A percentile compares a stretch with the other conserved stretches of the same genome.
phyloP scores from a whole-genome alignment of 2,329 filamentous ascomycete species.

The Grosmannia huntii region DNA sequence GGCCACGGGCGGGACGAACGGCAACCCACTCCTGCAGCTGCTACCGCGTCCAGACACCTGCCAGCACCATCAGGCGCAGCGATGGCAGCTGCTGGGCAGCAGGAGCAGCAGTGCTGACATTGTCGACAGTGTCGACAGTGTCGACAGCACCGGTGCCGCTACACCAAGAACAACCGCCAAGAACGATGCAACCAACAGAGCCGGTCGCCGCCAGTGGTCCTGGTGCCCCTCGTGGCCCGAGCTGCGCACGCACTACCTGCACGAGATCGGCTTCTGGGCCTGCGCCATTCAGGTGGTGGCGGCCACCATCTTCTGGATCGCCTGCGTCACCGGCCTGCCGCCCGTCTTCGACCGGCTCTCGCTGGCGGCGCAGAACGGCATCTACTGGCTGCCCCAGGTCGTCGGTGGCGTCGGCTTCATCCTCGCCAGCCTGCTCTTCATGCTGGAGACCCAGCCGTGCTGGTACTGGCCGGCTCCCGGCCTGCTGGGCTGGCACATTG shows the following conservation, averaged over 20 bases:
- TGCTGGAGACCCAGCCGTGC: constrained; percentile 50
- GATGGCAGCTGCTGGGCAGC: not conserved
- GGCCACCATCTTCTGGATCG: constrained; percentile 52
- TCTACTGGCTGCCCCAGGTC: constrained; percentile 51
- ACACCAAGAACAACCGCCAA: not conserved
- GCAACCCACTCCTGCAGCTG: not conserved
- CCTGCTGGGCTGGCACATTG: constrained; percentile 55
- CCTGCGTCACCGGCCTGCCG: constrained; percentile 47
- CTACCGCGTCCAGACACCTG: not conserved
- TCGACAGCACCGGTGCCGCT: not conserved
- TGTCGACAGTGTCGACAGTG: not conserved
- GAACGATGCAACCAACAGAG: not conserved
- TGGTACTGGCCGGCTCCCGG: constrained; percentile 47
- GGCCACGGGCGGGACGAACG: constrained; percentile 15
- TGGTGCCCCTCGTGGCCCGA: constrained; percentile 49
- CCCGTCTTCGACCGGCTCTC: constrained; percentile 39
- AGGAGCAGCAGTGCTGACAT: not conserved
- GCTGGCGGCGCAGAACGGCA: constrained; percentile 31
- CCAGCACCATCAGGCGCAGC: not conserved
- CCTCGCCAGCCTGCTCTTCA: constrained; percentile 44
- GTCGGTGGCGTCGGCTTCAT: constrained; percentile 51
- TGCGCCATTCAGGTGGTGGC: constrained; percentile 42
- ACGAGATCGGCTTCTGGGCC: constrained; percentile 50
- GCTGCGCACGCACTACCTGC: constrained; percentile 45
- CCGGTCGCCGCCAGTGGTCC: constrained; percentile 28